These are phyloP conservation scores for Parasitella parasitica DNA, from an alignment of 371 early-diverging fungal genomes.

Conservation along the genomic window DNA sequence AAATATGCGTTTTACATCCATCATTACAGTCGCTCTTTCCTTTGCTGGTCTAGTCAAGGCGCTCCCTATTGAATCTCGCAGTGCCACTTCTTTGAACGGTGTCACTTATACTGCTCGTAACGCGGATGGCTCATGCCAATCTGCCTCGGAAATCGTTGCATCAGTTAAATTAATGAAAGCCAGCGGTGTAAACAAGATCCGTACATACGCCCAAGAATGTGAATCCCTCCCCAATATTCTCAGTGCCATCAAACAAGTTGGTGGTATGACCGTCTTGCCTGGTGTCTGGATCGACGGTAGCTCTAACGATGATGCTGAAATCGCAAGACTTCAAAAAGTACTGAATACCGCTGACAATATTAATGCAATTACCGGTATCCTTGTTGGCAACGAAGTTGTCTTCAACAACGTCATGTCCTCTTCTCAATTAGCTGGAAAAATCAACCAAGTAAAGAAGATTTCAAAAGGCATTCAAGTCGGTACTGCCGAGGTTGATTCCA, in stretches of 20 bases:
- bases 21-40: constrained; percentile 15
- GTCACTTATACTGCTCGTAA: constrained; percentile 32
- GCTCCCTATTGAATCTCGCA: constrained; percentile 23
- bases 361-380: constrained; percentile 28
- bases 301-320: constrained; percentile 29
- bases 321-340: constrained; percentile 20
- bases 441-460: constrained; percentile 48
- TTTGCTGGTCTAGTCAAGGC: constrained; percentile 27
- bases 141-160: constrained; percentile 18
- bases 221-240: constrained; percentile 36
- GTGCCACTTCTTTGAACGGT: constrained; percentile 3
- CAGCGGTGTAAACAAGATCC: constrained; percentile 35
- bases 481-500: constrained; percentile 48
- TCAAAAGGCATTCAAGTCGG: constrained; percentile 42
- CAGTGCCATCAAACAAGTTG: constrained; percentile 25
- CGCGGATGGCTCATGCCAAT: constrained; percentile 38
- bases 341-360: constrained; percentile 10
- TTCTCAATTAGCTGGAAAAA: constrained; percentile 21
- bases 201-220: constrained; percentile 53
- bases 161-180: constrained; percentile 31
- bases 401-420: constrained; percentile 24
- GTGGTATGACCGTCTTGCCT: constrained; percentile 43
- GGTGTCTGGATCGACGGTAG: constrained; percentile 46
- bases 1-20: constrained; percentile 18
- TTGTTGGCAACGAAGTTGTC: constrained; percentile 49